A percentile compares a stretch with the other conserved stretches of the same genome.
Conservation (phyloP, 2,329 filamentous ascomycete genomes). For the Sporothrix inflata region DNA sequence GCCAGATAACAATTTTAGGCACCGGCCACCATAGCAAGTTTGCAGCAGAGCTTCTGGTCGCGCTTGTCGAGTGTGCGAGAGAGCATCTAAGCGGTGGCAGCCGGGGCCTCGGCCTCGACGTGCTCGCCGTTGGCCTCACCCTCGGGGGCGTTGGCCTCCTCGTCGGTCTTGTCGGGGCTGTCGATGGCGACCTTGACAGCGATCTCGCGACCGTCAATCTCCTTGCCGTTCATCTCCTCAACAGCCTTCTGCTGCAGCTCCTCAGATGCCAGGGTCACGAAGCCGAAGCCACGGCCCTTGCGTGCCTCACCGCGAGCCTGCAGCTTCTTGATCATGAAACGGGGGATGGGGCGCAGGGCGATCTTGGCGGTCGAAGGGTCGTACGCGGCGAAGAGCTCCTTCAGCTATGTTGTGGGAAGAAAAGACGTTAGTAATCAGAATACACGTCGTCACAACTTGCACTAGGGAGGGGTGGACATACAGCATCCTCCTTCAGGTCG, state of each 20-base stretch:
- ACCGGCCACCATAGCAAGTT: slow-evolving; percentile 26
- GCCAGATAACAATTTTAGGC: slow-evolving; percentile 24
- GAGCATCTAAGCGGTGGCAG: slow-evolving; percentile 40
- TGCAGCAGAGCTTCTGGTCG: slow-evolving; percentile 24
- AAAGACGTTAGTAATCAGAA: neutral
- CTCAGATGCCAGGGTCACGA: slow-evolving; percentile 93
- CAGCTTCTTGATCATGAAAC: slow-evolving; percentile 99
- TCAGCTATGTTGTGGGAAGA: slow-evolving; percentile 64
- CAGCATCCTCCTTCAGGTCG: slow-evolving; percentile 96
- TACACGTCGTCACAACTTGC: neutral
- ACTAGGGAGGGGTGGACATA: slow-evolving; percentile 47
- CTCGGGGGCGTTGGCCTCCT: slow-evolving; percentile 70
- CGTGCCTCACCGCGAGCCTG: slow-evolving; percentile 96
- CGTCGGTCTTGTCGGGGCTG: slow-evolving; percentile 93
- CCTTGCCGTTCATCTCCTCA: slow-evolving; percentile 98
- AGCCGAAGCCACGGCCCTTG: slow-evolving; percentile 98
- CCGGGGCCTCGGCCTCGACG: slow-evolving; percentile 36
- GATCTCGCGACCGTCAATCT: slow-evolving; percentile 97
- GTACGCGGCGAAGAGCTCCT: slow-evolving; percentile 95
- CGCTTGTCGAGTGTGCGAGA: slow-evolving; percentile 11
- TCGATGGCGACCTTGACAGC: slow-evolving; percentile 99
- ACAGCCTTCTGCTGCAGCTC: slow-evolving; percentile 98
- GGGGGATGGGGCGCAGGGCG: slow-evolving; percentile 94
- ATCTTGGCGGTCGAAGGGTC: slow-evolving; percentile 96
- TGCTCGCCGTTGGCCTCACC: slow-evolving; percentile 51